These are phyloP conservation scores for Diaporthe nobilis DNA, from an alignment of 2,329 filamentous ascomycete genomes.

Conservation along the genomic window DNA sequence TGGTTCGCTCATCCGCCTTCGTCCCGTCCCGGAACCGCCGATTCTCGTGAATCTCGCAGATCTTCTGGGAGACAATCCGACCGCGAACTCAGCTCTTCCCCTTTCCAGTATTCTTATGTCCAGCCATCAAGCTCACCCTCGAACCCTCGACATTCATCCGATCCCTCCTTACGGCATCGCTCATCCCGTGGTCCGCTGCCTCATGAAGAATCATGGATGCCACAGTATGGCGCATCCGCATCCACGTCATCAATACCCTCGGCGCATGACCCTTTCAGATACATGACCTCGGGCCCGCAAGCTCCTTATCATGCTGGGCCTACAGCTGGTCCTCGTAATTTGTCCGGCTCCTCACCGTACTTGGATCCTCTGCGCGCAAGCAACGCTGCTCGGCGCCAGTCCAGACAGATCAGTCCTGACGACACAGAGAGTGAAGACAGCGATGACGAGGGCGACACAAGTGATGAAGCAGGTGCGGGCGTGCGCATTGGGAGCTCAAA, in stretches of 20 bases:
- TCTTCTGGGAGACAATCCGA: conserved; percentile 46
- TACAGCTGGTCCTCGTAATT: conserved; percentile 54
- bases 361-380: conserved; percentile 23
- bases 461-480: conserved; percentile 48
- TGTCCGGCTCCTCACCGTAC: conserved; percentile 50
- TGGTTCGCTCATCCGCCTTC: conserved; percentile 64
- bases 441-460: conserved; percentile 48
- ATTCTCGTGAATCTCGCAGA: conserved; percentile 58
- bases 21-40: conserved; percentile 47
- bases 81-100: conserved; percentile 52
- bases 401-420: conserved; percentile 37
- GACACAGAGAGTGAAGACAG: conserved; percentile 39
- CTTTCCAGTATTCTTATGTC: conserved; percentile 63
- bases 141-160: conserved; percentile 60
- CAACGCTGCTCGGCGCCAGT: conserved; percentile 36
- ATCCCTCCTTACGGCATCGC: conserved; percentile 54
- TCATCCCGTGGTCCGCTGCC: conserved; percentile 51
- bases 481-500: conserved; percentile 36
- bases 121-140: conserved; percentile 49
- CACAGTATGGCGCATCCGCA: conserved; percentile 45
- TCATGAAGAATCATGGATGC: conserved; percentile 52
- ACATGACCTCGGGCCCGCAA: conserved; percentile 63
- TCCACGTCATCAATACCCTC: conserved; percentile 50
- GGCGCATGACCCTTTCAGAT: conserved; percentile 65
- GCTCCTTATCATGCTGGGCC: conserved; percentile 52